phyloP scores from a whole-genome alignment of 495 filamentous ascomycete genomes.

The Physcia stellaris region DNA sequence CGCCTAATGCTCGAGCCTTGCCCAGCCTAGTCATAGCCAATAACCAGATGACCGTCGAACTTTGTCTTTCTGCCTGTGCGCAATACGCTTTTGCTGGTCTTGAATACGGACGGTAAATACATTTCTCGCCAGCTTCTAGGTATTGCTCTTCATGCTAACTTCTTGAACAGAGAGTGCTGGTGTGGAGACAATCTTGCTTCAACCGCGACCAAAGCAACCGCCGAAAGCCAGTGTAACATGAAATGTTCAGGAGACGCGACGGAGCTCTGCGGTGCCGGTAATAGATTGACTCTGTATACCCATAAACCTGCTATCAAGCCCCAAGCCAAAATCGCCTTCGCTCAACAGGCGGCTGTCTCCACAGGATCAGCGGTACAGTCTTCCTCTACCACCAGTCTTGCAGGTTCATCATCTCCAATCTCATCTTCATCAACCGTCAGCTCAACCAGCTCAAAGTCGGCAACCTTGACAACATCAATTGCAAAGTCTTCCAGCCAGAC shows the following conservation, averaged over 20 bases:
- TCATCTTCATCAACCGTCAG: not conserved
- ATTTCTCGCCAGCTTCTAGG: too few relatives aligned
- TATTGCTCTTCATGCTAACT: too few relatives aligned
- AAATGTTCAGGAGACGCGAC: not conserved
- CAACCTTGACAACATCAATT: not conserved
- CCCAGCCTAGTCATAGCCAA: slow-evolving; percentile 2
- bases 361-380: not conserved
- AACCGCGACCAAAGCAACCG: not conserved
- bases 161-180: slow-evolving; percentile 1
- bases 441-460: not conserved
- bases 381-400: not conserved
- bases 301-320: not conserved
- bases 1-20: slow-evolving; percentile 8
- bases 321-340: not conserved
- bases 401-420: not conserved
- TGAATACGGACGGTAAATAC: slow-evolving; percentile 6
- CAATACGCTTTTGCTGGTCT: slow-evolving; percentile 4
- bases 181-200: slow-evolving; percentile 2
- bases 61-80: slow-evolving; percentile 1
- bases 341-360: not conserved
- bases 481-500: not conserved
- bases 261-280: not conserved
- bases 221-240: slow-evolving; percentile 3
- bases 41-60: slow-evolving; percentile 5
- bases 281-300: slow-evolving; percentile 1